These are phyloP conservation scores for thale cress (Arabidopsis thaliana) DNA, from an alignment of 345 rosid species.

Conservation along the genomic window DNA sequence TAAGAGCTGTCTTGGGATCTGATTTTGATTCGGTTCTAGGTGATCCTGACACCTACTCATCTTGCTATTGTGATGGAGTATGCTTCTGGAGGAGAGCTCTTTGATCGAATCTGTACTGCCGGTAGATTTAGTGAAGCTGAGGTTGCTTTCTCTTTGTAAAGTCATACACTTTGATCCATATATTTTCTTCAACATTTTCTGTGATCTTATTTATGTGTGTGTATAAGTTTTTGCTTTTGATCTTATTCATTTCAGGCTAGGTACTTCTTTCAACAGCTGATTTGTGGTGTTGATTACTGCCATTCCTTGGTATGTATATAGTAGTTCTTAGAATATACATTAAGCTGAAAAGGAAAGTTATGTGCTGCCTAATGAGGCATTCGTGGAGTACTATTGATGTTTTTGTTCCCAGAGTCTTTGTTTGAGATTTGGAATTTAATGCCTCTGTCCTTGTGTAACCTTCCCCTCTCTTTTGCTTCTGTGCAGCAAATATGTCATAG, in stretches of 20 bases:
- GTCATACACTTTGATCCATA: constrained; percentile 24
- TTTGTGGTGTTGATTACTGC: constrained; percentile 84
- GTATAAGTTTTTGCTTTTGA: constrained; percentile 8
- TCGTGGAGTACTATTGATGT: not conserved
- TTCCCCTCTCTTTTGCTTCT: constrained; percentile 29
- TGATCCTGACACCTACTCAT: constrained; percentile 51
- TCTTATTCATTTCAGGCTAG: constrained; percentile 60
- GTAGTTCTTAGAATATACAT: not conserved
- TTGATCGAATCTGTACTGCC: constrained; percentile 81
- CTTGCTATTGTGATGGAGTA: constrained; percentile 92
- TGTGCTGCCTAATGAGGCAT: constrained; percentile 10
- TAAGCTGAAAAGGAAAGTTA: constrained; percentile 1
- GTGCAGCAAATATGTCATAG: constrained; percentile 89
- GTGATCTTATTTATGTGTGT: not conserved
- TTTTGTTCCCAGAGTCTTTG: constrained; percentile 1
- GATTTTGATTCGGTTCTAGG: constrained; percentile 28
- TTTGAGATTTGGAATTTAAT: not conserved
- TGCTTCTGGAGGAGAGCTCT: constrained; percentile 91
- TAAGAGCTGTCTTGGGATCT: constrained; percentile 20
- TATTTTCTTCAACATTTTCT: not conserved
- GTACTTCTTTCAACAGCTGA: constrained; percentile 91
- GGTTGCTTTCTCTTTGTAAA: constrained; percentile 45
- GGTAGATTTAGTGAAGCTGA: constrained; percentile 93
- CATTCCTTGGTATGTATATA: constrained; percentile 67
- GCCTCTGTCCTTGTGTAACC: constrained; percentile 33